Base-by-base conservation (phyloP, 192 early-diverging fungal genomes). In the Entomortierella parvispora region DNA sequence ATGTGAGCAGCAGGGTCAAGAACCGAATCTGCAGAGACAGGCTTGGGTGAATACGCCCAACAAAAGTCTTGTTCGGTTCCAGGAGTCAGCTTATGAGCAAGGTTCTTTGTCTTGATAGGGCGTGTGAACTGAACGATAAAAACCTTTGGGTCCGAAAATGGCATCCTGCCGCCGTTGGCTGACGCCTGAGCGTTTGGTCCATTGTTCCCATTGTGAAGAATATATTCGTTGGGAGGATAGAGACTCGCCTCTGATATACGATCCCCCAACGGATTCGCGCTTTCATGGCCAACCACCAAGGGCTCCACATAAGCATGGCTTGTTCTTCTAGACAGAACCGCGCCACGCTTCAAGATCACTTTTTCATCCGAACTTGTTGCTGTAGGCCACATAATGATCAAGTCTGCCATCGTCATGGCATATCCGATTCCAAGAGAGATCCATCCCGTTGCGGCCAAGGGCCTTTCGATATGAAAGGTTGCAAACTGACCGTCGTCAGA, bases 61-160 rank as follows among this genome's bases (percentile, higher is more conserved):
- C 72, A 77, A 10, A 77, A 77, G 15, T 77, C 72, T 43, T 77
- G 72, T 28, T 68, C 65, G 31, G 50, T 31, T 25, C 72, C 72
- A 4, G 72, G 72, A 8, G 72, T 77, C n/a, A 77, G 31, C 46
- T 68, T 67, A 48, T 51, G 48, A 32, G 42, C 72, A 3, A 23
- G 59, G 53, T 77, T 77, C 32, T 52, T 34, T 5, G 51, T 68
- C 33, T 18, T 52, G 37, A 77, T 43, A 3, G 72, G 72, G 10
- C 72, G 72, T 1, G 72, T 77, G 47, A 77, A 77, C 31, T 77
- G 72, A 31, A 77, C 72, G 26, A 77, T 58, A 29, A 77, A 77
- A 18, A 25, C 42, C 0, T 55, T 20, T 22, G 18, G 11, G 10
- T 77, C 53, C 6, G 72, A 65, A 34, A 77, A 67, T 17, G 68